Evolutionary conservation across 2,329 filamentous ascomycete genomes (phyloP), one percentile per base, ranked within the genome.

Genomic region (Ilyonectria mors-panacis): DNA sequence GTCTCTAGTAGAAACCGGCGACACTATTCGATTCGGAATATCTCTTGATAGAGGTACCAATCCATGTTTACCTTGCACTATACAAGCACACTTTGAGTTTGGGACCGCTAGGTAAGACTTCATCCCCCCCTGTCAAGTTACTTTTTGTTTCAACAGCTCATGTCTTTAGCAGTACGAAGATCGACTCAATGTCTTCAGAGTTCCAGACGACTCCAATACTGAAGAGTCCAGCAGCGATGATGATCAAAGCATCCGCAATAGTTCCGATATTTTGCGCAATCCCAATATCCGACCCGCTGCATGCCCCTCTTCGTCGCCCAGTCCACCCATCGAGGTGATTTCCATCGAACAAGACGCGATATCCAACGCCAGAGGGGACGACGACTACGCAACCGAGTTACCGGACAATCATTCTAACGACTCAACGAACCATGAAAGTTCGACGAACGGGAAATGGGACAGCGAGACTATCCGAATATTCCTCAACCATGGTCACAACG

Each of bases 171-270:
- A 79, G 79, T 35, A 72, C 3, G 59, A 67, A 15, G 71, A 75
- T 42, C 74, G 68, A 30, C 76, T 75, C 39, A 75, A 74, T 42
- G 77, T 78, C 23, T 85, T 85, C 56, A 75, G 76, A 37, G 83
- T 85, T 2, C 84, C 84, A 0, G 83, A 85, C 59, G 83, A 84
- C 9, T 77, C 74, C 8, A 81, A 83, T 21, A 65, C 73, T 2
- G 77, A 80, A 37, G 76, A 77, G 21, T 63, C 70, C 0, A 70
- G 70, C 26, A 78, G 74, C 30, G 76, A 77, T 7, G 75, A 78
- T 7, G 74, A 77, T 21, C 50, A 69, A 13, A 70, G 63, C 45
- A 70, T 80, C 28, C 65, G 68, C 35, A 71, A 74, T 37, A 78
- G 74, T 59, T 68, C 72, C 13, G 63, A 73, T 33, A 73, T 78